Conservation (phyloP, 2,329 filamentous ascomycete species). For the Colletotrichum chlorophyti region DNA sequence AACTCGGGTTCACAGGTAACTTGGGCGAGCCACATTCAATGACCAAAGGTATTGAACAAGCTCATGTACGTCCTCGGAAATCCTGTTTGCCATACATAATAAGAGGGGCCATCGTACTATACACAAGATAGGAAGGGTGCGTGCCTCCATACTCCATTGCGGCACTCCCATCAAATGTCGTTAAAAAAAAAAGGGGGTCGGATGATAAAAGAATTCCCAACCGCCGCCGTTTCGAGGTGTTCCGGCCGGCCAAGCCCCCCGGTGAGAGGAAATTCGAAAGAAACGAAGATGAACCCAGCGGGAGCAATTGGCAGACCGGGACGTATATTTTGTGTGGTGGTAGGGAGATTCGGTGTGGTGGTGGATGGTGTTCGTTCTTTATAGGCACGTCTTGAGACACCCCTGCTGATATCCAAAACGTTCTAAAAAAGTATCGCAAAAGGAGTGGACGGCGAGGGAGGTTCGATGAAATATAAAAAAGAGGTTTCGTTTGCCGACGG, state of each 20-base stretch:
- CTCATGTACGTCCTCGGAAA: background rate
- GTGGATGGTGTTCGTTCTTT: background rate
- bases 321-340: background rate
- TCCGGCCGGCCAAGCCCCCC: conserved; percentile 7
- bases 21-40: no score
- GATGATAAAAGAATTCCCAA: no score
- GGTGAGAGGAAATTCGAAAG: background rate
- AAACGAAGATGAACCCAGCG: conserved; percentile 8
- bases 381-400: conserved; percentile 15
- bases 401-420: conserved; percentile 21
- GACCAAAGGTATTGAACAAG: background rate
- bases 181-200: conserved; percentile 2
- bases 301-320: background rate
- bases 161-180: conserved; percentile 25
- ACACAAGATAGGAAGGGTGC: conserved; percentile 23
- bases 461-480: no score
- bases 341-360: background rate
- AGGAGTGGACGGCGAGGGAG: conserved; percentile 49
- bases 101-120: conserved; percentile 25
- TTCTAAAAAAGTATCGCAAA: conserved; percentile 29
- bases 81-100: conserved; percentile 9
- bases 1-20: no score
- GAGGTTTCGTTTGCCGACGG: conserved; percentile 18
- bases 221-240: conserved; percentile 7
- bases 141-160: conserved; percentile 15